A percentile compares a stretch with the other conserved stretches of the same genome.
Conservation (phyloP, 1,284 basidiomycete species). For the Xanthoconium separans region DNA sequence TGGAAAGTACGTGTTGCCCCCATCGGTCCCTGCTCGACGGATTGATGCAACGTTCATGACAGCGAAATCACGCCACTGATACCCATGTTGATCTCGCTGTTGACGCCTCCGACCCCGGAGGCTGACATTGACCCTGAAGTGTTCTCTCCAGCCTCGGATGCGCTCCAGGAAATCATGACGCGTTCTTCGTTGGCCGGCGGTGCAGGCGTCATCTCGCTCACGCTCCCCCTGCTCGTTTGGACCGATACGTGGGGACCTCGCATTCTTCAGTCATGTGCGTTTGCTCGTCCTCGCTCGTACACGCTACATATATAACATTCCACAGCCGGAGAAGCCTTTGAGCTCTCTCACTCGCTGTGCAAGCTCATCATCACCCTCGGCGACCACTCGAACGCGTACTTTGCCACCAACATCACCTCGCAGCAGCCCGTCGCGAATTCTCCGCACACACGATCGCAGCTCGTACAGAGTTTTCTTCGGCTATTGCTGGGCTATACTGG, state of each 20-base stretch:
- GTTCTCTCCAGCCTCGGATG: conserved; percentile 67
- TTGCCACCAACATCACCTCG: conserved; percentile 67
- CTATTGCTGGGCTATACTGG: conserved; percentile 75
- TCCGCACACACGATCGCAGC: conserved; percentile 40
- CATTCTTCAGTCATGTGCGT: conserved; percentile 51
- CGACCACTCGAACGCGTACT: conserved; percentile 82
- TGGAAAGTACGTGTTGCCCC: conserved; percentile 49
- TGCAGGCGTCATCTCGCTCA: conserved; percentile 68
- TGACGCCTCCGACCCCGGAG: conserved; percentile 42
- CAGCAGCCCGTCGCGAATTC: conserved; percentile 31
- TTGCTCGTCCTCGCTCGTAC: conserved; percentile 3
- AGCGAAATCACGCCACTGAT: conserved; percentile 66
- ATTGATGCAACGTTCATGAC: background rate
- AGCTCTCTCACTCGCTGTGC: conserved; percentile 65
- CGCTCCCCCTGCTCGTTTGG: conserved; percentile 82
- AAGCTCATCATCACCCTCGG: conserved; percentile 79
- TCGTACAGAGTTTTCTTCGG: conserved; percentile 70
- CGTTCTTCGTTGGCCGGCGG: conserved; percentile 73
- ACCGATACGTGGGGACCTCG: conserved; percentile 51
- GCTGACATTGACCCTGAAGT: conserved; percentile 44
- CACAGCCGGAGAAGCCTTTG: conserved; percentile 46
- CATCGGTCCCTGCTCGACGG: background rate
- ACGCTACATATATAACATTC: background rate
- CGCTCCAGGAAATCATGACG: conserved; percentile 75
- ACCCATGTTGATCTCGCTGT: conserved; percentile 58